Conservation (phyloP, 2,329 filamentous ascomycete genomes). For the Zymoseptoria brevis region DNA sequence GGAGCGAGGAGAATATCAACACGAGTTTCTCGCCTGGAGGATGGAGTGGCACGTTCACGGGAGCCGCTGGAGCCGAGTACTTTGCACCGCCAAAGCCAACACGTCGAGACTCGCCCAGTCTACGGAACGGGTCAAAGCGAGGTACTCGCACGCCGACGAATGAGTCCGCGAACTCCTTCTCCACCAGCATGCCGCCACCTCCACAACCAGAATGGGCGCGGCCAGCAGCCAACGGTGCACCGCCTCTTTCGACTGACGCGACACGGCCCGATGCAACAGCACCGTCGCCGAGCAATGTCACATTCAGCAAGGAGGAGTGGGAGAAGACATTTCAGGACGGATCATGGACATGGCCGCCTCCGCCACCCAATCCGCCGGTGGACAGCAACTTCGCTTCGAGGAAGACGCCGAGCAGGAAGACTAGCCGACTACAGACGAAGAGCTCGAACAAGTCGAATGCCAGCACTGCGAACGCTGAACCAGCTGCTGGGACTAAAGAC, state of each 20-base stretch:
- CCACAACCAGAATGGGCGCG: neutral
- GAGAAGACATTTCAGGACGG: conserved; percentile 37
- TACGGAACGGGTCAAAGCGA: conserved; percentile 9
- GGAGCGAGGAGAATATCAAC: conserved; percentile 43
- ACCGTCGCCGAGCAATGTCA: conserved; percentile 14
- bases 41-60: conserved; percentile 39
- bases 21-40: conserved; percentile 41
- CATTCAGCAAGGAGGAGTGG: conserved; percentile 38
- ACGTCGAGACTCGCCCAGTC: conserved; percentile 11
- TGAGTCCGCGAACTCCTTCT: conserved; percentile 1
- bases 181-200: conserved; percentile 9
- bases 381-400: conserved; percentile 20
- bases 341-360: conserved; percentile 30
- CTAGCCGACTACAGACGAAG: conserved; percentile 15
- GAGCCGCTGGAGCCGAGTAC: conserved; percentile 31
- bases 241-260: conserved; percentile 12
- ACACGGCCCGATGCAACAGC: neutral
- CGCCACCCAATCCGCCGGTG: conserved; percentile 11
- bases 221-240: neutral
- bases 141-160: conserved; percentile 10
- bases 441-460: conserved; percentile 6
- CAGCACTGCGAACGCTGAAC: conserved; percentile 7
- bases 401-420: conserved; percentile 23
- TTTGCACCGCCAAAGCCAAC: conserved; percentile 27
- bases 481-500: neutral